Percentiles rank a stretch among this genome's conserved stretches.
phyloP scores from a whole-genome alignment of 2,329 filamentous ascomycete genomes.

The Arthrinium phaeospermum region DNA sequence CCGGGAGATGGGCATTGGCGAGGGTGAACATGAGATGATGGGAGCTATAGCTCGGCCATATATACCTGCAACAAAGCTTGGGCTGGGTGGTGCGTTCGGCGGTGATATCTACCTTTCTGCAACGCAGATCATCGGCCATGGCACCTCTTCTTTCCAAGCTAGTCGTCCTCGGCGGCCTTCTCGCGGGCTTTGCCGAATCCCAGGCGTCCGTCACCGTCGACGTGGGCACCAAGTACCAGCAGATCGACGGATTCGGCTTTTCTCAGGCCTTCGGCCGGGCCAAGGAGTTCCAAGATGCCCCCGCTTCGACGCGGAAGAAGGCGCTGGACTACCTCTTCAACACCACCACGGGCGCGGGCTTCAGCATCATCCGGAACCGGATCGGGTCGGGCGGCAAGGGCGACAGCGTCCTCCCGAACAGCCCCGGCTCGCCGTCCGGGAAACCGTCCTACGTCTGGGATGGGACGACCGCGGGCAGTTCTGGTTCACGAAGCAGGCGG shows the following conservation, averaged over 20 bases:
- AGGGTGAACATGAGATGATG: neutral
- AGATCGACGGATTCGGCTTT: constrained; percentile 55
- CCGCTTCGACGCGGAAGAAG: constrained; percentile 37
- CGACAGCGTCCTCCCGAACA: constrained; percentile 49
- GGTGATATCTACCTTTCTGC: neutral
- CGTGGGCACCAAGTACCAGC: constrained; percentile 36
- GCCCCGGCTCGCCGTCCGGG: constrained; percentile 47
- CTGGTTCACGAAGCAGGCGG: constrained; percentile 56
- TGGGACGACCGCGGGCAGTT: constrained; percentile 55
- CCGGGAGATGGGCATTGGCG: neutral
- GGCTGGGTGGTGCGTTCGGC: neutral
- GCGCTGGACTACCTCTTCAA: constrained; percentile 53
- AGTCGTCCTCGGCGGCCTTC: neutral
- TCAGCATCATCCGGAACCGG: constrained; percentile 57
- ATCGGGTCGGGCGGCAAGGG: constrained; percentile 46
- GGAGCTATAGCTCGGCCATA: neutral
- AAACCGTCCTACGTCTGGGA: constrained; percentile 52
- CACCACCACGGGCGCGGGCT: constrained; percentile 50
- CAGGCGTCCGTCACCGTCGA: constrained; percentile 37
- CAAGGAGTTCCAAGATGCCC: constrained; percentile 44
- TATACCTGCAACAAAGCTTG: neutral
- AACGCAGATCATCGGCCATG: constrained; percentile 3
- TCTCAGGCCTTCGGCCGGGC: constrained; percentile 54
- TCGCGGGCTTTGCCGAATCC: constrained; percentile 20
- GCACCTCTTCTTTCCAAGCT: neutral